Conservation (phyloP, 1,139 yeast species). For the Candida sp. region DNA sequence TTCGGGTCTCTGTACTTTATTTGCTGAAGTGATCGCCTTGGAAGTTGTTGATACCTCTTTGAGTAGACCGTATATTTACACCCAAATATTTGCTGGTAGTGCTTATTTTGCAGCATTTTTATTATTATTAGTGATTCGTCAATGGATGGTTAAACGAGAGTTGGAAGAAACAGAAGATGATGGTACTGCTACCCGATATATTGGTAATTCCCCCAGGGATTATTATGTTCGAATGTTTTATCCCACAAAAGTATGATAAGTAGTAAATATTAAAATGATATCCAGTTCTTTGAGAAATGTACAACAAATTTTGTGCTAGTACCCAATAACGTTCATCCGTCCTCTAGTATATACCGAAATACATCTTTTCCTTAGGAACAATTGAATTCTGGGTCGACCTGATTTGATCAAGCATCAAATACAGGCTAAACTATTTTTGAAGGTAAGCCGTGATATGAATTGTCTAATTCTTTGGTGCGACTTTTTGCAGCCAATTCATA, state of each 20-base stretch:
- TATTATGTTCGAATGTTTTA: slow-evolving; percentile 15
- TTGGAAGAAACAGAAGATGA: not conserved
- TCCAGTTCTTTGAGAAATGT: no score
- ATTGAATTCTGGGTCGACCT: no score
- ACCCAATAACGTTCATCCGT: no score
- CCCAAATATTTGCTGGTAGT: slow-evolving; percentile 60
- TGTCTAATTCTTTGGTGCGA: no score
- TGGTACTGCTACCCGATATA: slow-evolving; percentile 7
- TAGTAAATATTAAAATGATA: no score
- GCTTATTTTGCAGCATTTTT: slow-evolving; percentile 33
- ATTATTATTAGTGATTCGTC: slow-evolving; percentile 28
- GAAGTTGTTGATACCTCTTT: slow-evolving; percentile 27
- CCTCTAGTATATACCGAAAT: no score
- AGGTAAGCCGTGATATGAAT: no score
- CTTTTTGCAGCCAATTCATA: no score
- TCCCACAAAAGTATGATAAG: slow-evolving; percentile 15
- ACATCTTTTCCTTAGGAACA: no score
- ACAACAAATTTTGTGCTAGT: no score
- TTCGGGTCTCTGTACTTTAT: slow-evolving; percentile 42
- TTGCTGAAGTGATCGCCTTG: slow-evolving; percentile 50
- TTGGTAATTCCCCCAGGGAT: slow-evolving; percentile 7
- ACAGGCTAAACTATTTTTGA: no score
- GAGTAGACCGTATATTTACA: slow-evolving; percentile 48
- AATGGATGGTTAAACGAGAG: slow-evolving; percentile 21
- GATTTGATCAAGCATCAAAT: no score